Percentiles rank a stretch among this genome's conserved stretches.
phyloP scores from a whole-genome alignment of 2,329 filamentous ascomycete genomes.

The Epichloe sibirici region DNA sequence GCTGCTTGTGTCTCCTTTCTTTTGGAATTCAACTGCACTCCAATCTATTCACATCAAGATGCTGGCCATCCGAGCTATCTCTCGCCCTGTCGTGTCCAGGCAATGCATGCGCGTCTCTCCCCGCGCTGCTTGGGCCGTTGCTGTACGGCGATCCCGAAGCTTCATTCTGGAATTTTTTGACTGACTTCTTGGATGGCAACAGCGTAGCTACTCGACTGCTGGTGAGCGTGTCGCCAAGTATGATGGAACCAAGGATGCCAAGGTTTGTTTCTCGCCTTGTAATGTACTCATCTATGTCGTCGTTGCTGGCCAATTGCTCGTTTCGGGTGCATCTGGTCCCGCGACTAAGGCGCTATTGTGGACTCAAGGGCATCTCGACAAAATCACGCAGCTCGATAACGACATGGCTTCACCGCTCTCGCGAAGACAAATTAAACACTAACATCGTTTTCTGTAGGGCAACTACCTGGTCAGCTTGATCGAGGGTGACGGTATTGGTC shows the following conservation, averaged over 20 bases:
- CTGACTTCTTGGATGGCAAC: conserved; percentile 25
- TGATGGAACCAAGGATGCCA: conserved; percentile 75
- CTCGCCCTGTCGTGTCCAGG: conserved; percentile 54
- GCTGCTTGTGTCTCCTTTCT: conserved; percentile 12
- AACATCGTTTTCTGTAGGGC: conserved; percentile 42
- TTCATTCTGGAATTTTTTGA: background rate
- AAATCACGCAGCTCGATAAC: conserved; percentile 3
- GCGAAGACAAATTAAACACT: background rate
- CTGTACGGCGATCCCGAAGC: conserved; percentile 16
- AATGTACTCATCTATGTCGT: background rate
- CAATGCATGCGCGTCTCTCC: conserved; percentile 65
- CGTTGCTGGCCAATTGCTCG: background rate
- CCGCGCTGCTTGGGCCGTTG: conserved; percentile 33
- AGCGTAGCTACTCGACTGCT: conserved; percentile 52
- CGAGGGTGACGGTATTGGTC: conserved; percentile 97
- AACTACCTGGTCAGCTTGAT: conserved; percentile 95
- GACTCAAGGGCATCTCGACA: conserved; percentile 14
- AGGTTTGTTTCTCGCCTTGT: conserved; percentile 46
- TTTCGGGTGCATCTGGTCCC: background rate
- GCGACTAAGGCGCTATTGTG: background rate
- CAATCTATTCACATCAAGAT: conserved; percentile 38
- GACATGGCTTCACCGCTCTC: background rate
- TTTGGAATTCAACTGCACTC: conserved; percentile 11
- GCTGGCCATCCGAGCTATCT: conserved; percentile 71
- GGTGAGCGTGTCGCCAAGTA: conserved; percentile 79